These are phyloP conservation scores for Fraxinus greggii DNA, from an alignment of 305 asterid species.

Conservation along the genomic window DNA sequence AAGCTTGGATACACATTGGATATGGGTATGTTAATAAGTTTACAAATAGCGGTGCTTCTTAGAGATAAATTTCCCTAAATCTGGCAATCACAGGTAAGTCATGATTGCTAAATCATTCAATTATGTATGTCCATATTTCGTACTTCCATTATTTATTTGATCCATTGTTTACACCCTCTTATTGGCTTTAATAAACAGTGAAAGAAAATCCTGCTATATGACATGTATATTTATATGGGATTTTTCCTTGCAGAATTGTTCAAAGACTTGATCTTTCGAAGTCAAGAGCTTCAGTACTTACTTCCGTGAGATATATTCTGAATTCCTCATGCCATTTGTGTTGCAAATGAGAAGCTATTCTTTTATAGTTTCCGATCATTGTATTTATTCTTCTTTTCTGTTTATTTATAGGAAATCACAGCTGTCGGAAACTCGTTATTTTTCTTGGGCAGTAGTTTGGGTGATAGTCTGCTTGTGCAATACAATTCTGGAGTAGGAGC, in stretches of 20 bases:
- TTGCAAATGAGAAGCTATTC: conserved; percentile 11
- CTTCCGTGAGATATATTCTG: conserved; percentile 65
- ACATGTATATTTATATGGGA: background rate
- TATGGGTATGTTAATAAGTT: background rate
- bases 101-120: conserved; percentile 11
- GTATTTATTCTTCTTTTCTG: conserved; percentile 19
- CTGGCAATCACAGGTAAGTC: background rate
- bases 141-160: conserved; percentile 12
- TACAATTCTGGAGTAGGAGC: conserved; percentile 74
- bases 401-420: conserved; percentile 60
- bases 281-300: conserved; percentile 94
- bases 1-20: background rate
- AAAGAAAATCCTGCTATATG: conserved; percentile 2
- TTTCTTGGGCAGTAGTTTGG: conserved; percentile 95
- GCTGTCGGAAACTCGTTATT: conserved; percentile 84
- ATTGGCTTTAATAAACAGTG: background rate
- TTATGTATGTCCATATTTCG: conserved; percentile 5
- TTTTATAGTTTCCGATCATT: conserved; percentile 4
- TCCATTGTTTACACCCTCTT: conserved; percentile 6
- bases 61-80: background rate
- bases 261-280: conserved; percentile 91
- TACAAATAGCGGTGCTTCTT: background rate
- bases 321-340: conserved; percentile 14
- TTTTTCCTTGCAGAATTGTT: conserved; percentile 63
- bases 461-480: conserved; percentile 97